phyloP scores from a whole-genome alignment of 2,329 filamentous ascomycete species.

The Claviceps spartinae region DNA sequence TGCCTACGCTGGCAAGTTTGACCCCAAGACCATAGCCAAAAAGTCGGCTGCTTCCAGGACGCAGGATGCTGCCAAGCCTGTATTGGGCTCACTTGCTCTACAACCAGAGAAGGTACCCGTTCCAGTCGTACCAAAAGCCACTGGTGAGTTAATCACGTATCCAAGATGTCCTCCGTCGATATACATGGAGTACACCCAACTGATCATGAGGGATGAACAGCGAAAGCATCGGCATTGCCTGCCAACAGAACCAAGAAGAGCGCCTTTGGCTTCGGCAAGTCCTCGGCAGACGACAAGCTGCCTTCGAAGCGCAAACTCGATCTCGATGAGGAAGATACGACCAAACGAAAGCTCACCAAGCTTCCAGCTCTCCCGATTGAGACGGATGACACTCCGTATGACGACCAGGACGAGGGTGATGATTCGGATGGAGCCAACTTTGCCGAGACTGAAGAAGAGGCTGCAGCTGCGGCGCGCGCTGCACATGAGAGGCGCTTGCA shows the following conservation, averaged over 20 bases:
- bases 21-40: slow-evolving; percentile 75
- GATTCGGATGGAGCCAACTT: slow-evolving; percentile 67
- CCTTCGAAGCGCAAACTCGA: slow-evolving; percentile 62
- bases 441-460: slow-evolving; percentile 74
- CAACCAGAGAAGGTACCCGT: slow-evolving; percentile 22
- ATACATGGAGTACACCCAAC: background rate
- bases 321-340: slow-evolving; percentile 78
- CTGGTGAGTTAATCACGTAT: slow-evolving; percentile 20
- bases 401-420: slow-evolving; percentile 51
- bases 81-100: slow-evolving; percentile 32
- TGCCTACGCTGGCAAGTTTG: slow-evolving; percentile 66
- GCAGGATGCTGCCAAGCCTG: slow-evolving; percentile 35
- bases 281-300: slow-evolving; percentile 52
- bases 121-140: slow-evolving; percentile 19
- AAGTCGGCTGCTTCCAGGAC: slow-evolving; percentile 52
- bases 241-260: slow-evolving; percentile 63
- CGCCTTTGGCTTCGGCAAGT: slow-evolving; percentile 70
- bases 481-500: slow-evolving; percentile 67
- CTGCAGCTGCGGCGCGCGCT: slow-evolving; percentile 69
- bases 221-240: slow-evolving; percentile 39
- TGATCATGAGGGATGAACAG: slow-evolving; percentile 8
- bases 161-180: background rate
- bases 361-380: slow-evolving; percentile 65
- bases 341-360: slow-evolving; percentile 79
- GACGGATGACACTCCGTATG: slow-evolving; percentile 46